phyloP scores from a whole-genome alignment of 768 basidiomycete genomes.

The Tephrocybe sp. region DNA sequence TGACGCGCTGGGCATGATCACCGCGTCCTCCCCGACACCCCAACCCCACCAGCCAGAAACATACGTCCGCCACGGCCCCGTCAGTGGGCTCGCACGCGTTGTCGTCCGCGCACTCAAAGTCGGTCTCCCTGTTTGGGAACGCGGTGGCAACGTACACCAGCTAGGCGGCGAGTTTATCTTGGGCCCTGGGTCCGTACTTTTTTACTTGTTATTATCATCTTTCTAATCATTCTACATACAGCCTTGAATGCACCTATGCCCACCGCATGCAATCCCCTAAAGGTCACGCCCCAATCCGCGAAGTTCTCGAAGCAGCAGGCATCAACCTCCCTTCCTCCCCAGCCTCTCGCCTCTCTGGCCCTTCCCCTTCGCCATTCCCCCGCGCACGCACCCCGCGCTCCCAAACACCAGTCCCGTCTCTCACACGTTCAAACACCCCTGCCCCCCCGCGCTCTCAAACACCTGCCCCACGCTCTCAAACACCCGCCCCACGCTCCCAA shows the following conservation, averaged over 20 bases:
- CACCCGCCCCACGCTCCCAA: too few species aligned
- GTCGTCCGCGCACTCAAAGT: constrained; percentile 67
- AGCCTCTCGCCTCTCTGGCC: background rate
- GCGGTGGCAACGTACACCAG: constrained; percentile 74
- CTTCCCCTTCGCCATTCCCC: background rate
- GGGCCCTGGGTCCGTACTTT: constrained; percentile 42
- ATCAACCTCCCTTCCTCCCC: constrained; percentile 13
- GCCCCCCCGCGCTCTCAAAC: too few species aligned
- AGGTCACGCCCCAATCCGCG: constrained; percentile 71
- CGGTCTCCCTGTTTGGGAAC: constrained; percentile 82
- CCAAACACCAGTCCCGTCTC: too few species aligned
- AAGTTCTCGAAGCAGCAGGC: constrained; percentile 63
- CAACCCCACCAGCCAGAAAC: constrained; percentile 14
- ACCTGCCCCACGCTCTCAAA: too few species aligned
- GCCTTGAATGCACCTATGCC: constrained; percentile 68
- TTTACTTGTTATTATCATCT: too few species aligned
- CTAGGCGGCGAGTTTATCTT: constrained; percentile 86
- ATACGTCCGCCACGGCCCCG: constrained; percentile 66
- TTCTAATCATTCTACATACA: too few species aligned
- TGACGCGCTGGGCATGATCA: constrained; percentile 70
- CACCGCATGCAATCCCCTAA: constrained; percentile 83
- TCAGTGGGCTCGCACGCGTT: constrained; percentile 75
- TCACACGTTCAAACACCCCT: too few species aligned
- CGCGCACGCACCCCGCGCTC: too few species aligned
- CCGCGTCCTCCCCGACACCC: background rate